Evolutionary conservation across 1,139 yeast genomes (phyloP).

Genomic region (Kodamaea ohmeri): DNA sequence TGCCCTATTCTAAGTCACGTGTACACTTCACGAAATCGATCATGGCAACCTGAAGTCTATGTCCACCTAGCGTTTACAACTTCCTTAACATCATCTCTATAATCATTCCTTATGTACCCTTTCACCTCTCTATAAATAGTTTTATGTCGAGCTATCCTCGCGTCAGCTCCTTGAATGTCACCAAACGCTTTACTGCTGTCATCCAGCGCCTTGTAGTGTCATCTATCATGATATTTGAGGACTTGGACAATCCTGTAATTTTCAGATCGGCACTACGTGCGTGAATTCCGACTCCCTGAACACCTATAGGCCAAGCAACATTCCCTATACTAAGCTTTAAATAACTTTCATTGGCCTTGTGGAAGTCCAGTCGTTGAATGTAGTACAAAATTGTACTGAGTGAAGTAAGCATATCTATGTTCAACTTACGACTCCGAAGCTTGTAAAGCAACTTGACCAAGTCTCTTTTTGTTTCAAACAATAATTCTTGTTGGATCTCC

Average conservation of each 20-base stretch:
- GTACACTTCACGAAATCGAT: background rate
- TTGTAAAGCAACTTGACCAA: slow-evolving; percentile 59
- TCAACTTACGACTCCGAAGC: slow-evolving; percentile 49
- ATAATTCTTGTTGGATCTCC: slow-evolving; percentile 17
- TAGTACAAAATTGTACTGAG: slow-evolving; percentile 60
- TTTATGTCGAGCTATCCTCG: too few species aligned
- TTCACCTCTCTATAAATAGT: too few species aligned
- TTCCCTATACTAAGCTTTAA: slow-evolving; percentile 80
- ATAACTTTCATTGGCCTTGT: slow-evolving; percentile 66
- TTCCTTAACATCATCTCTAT: too few species aligned
- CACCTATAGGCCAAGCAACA: slow-evolving; percentile 93
- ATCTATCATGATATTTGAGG: slow-evolving; percentile 76
- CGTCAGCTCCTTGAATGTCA: slow-evolving; percentile 54
- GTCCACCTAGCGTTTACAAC: too few species aligned
- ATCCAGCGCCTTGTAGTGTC: slow-evolving; percentile 78
- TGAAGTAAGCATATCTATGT: slow-evolving; percentile 47
- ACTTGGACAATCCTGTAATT: slow-evolving; percentile 39
- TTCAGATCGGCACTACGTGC: slow-evolving; percentile 55
- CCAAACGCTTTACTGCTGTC: slow-evolving; percentile 65
- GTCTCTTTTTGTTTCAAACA: slow-evolving; percentile 57
- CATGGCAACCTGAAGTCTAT: too few species aligned
- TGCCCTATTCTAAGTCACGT: slow-evolving; percentile 9
- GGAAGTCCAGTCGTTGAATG: slow-evolving; percentile 53
- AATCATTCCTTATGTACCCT: background rate
- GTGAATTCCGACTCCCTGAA: slow-evolving; percentile 76